Conservation (phyloP, 73 alveolate genomes). For the Tetrahymena borealis region DNA sequence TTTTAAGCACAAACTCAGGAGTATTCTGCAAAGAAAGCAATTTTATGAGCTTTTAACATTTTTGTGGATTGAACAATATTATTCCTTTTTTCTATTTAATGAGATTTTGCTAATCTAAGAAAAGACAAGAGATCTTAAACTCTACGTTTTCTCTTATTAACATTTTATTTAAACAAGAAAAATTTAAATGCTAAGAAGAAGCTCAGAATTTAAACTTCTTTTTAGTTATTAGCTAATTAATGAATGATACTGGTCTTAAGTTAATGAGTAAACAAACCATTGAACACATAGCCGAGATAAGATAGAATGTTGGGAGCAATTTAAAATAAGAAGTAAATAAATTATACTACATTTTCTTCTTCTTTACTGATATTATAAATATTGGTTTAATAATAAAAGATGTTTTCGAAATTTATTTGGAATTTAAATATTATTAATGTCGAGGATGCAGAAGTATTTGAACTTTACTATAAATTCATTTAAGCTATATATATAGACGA, state of each 20-base stretch:
- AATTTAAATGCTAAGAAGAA: not conserved
- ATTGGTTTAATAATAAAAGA: too few relatives aligned
- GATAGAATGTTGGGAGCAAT: not conserved
- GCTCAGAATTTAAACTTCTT: not conserved
- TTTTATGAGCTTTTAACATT: not conserved
- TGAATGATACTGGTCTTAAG: not conserved
- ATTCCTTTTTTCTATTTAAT: not conserved
- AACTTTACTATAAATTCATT: not conserved
- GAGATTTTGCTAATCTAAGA: not conserved
- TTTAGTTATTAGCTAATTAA: not conserved
- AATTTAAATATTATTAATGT: not conserved
- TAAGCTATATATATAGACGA: not conserved
- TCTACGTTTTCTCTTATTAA: not conserved
- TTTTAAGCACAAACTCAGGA: not conserved
- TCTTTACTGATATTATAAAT: too few relatives aligned
- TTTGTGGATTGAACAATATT: not conserved
- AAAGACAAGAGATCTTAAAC: not conserved
- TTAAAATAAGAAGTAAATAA: not conserved
- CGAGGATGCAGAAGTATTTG: not conserved
- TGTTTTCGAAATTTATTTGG: not conserved
- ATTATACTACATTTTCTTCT: too few relatives aligned
- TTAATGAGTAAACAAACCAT: not conserved
- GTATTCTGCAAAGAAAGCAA: not conserved
- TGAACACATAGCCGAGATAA: not conserved
- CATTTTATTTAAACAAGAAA: not conserved